A percentile compares a stretch with the other conserved stretches of the same genome.
These are phyloP conservation scores for Achaetomium macrosporum DNA, from an alignment of 2,329 filamentous ascomycete genomes.

Conservation along the genomic window DNA sequence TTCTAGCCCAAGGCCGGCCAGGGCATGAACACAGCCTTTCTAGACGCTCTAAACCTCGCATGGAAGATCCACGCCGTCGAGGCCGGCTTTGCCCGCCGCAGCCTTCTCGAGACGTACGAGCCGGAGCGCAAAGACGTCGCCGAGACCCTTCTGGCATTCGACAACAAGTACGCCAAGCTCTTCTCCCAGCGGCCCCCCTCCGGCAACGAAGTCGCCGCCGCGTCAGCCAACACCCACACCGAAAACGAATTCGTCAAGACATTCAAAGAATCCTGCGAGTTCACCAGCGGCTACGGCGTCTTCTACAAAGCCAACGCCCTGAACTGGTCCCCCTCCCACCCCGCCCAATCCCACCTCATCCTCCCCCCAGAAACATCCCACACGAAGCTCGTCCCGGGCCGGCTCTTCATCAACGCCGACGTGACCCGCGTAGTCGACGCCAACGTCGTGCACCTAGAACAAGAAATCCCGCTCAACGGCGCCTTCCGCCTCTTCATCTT, in stretches of 20 bases:
- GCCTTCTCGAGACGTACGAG: constrained; percentile 79
- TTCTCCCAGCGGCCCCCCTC: constrained; percentile 76
- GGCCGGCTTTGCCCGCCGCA: constrained; percentile 68
- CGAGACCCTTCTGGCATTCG: constrained; percentile 77
- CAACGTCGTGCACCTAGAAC: constrained; percentile 84
- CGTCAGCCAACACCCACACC: constrained; percentile 37
- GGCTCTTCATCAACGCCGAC: constrained; percentile 69
- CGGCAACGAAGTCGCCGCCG: constrained; percentile 65
- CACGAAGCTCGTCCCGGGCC: constrained; percentile 66
- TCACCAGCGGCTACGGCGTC: constrained; percentile 88
- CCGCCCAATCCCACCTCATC: constrained; percentile 64
- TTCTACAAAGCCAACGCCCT: constrained; percentile 75
- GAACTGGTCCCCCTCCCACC: constrained; percentile 74
- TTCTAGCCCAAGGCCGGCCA: constrained; percentile 68
- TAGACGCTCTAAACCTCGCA: constrained; percentile 80
- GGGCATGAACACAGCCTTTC: constrained; percentile 75
- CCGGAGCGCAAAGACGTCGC: constrained; percentile 78
- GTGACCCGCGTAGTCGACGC: constrained; percentile 85
- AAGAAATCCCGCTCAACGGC: constrained; percentile 83
- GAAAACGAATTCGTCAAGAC: constrained; percentile 79
- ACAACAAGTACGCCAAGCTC: constrained; percentile 81
- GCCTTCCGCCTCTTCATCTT: constrained; percentile 84
- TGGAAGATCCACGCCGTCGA: constrained; percentile 97
- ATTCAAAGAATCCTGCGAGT: constrained; percentile 88
- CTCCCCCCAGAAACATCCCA: constrained; percentile 54